Conservation (phyloP, 495 filamentous ascomycete genomes). For the Hypoxylon lienhwacheense region DNA sequence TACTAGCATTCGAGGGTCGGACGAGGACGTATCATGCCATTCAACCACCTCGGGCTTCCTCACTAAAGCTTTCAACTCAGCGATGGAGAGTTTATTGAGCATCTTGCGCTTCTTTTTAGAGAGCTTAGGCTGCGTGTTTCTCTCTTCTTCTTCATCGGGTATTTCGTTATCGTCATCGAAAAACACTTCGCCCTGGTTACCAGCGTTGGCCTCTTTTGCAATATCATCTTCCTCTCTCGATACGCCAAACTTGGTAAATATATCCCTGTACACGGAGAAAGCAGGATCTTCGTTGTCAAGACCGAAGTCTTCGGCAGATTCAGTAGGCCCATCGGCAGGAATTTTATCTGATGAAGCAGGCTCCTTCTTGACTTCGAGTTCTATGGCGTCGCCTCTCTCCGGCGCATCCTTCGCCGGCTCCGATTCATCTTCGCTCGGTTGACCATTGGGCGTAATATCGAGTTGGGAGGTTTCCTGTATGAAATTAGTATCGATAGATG, state of each 20-base stretch:
- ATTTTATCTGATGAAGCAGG: conserved; percentile 39
- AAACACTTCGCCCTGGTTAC: conserved; percentile 84
- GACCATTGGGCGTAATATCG: conserved; percentile 25
- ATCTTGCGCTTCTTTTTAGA: conserved; percentile 94
- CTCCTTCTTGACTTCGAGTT: conserved; percentile 49
- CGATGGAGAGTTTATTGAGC: conserved; percentile 87
- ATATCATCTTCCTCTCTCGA: conserved; percentile 57
- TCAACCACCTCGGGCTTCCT: conserved; percentile 92
- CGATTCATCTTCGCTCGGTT: conserved; percentile 29
- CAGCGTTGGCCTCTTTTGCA: conserved; percentile 62
- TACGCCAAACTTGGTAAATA: conserved; percentile 71
- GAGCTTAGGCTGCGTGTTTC: conserved; percentile 64
- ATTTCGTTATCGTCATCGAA: conserved; percentile 88
- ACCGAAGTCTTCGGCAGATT: conserved; percentile 35
- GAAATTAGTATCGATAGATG: conserved; percentile 7
- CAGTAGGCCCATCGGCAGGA: conserved; percentile 49
- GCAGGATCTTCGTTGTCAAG: conserved; percentile 72
- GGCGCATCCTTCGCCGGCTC: conserved; percentile 35
- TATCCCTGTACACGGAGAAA: conserved; percentile 77
- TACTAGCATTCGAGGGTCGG: conserved; percentile 85
- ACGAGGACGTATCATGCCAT: conserved; percentile 94
- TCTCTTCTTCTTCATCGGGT: conserved; percentile 80
- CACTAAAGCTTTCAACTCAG: conserved; percentile 90
- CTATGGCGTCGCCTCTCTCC: conserved; percentile 29
- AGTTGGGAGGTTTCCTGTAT: conserved; percentile 24